Conservation (phyloP, 2,329 filamentous ascomycete genomes). For the Alternaria alternata region DNA sequence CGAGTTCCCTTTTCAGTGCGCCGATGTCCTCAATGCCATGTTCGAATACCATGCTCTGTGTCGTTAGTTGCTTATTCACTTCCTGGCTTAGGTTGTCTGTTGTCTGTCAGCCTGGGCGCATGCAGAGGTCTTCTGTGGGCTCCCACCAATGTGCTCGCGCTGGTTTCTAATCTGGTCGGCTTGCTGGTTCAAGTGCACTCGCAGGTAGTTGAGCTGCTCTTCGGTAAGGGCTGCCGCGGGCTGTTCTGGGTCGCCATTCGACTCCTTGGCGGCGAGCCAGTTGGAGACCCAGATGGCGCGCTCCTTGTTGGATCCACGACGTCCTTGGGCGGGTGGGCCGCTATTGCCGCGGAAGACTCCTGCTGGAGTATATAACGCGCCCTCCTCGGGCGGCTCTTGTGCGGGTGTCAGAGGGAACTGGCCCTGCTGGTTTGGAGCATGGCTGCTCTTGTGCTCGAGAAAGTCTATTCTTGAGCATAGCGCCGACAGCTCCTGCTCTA, state of each 20-base stretch:
- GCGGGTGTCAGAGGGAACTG: slow-evolving; percentile 77
- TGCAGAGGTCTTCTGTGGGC: background rate
- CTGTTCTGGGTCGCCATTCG: slow-evolving; percentile 56
- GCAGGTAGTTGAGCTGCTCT: slow-evolving; percentile 83
- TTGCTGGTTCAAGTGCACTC: slow-evolving; percentile 92
- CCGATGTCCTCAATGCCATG: slow-evolving; percentile 85
- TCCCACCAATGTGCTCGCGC: slow-evolving; percentile 73
- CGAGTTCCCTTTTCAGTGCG: slow-evolving; percentile 88
- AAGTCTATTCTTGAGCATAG: slow-evolving; percentile 80
- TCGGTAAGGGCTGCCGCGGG: slow-evolving; percentile 70
- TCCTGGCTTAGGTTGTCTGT: slow-evolving; percentile 80
- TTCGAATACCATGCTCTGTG: slow-evolving; percentile 82
- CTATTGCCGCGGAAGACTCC: slow-evolving; percentile 43
- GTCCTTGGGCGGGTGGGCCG: slow-evolving; percentile 36
- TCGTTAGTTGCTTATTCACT: slow-evolving; percentile 82
- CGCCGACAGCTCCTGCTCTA: slow-evolving; percentile 84
- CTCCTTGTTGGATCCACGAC: slow-evolving; percentile 48
- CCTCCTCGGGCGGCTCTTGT: slow-evolving; percentile 69
- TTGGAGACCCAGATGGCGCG: slow-evolving; percentile 58
- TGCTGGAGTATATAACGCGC: slow-evolving; percentile 60
- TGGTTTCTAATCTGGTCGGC: slow-evolving; percentile 90
- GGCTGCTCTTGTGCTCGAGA: slow-evolving; percentile 81
- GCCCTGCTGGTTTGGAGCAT: slow-evolving; percentile 62
- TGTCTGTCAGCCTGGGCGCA: background rate
- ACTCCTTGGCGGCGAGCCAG: slow-evolving; percentile 63